Evolutionary conservation across 805 yeast genomes (phyloP).

Genomic region (Debaryomyces maramus): DNA sequence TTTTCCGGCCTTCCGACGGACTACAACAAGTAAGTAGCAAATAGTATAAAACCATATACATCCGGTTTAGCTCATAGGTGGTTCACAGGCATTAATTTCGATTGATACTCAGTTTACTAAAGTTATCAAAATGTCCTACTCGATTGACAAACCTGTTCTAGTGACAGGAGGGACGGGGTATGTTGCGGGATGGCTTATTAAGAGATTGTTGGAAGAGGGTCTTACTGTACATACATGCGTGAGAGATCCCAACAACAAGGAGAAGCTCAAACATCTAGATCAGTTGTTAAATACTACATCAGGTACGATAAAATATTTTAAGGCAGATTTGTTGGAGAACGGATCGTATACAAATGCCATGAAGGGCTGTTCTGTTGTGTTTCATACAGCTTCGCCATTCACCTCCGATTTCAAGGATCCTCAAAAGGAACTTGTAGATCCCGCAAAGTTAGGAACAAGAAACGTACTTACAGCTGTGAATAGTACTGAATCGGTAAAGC

Average conservation of each 20-base stretch:
- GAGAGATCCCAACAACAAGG: constrained; percentile 4
- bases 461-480: constrained; percentile 51
- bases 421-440: constrained; percentile 52
- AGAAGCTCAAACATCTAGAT: constrained; percentile 3
- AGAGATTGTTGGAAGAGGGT: constrained; percentile 13
- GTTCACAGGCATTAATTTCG: too few relatives aligned
- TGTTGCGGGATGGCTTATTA: constrained; percentile 16
- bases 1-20: too few relatives aligned
- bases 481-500: constrained; percentile 18
- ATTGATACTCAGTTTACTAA: too few relatives aligned
- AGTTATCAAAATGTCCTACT: too few relatives aligned
- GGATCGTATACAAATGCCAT: constrained; percentile 21
- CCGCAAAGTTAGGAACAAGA: constrained; percentile 57
- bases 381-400: constrained; percentile 65
- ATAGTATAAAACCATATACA: too few relatives aligned
- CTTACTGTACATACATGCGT: constrained; percentile 12
- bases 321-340: constrained; percentile 9
- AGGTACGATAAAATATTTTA: constrained; percentile 3
- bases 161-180: constrained; percentile 20
- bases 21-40: too few relatives aligned
- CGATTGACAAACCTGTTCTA: too few relatives aligned
- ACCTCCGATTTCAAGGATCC: constrained; percentile 43
- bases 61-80: too few relatives aligned
- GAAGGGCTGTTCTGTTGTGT: constrained; percentile 48
- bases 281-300: constrained; percentile 1